These are phyloP conservation scores for Colletotrichum tropicale DNA, from an alignment of 2,329 filamentous ascomycete species.

Conservation along the genomic window DNA sequence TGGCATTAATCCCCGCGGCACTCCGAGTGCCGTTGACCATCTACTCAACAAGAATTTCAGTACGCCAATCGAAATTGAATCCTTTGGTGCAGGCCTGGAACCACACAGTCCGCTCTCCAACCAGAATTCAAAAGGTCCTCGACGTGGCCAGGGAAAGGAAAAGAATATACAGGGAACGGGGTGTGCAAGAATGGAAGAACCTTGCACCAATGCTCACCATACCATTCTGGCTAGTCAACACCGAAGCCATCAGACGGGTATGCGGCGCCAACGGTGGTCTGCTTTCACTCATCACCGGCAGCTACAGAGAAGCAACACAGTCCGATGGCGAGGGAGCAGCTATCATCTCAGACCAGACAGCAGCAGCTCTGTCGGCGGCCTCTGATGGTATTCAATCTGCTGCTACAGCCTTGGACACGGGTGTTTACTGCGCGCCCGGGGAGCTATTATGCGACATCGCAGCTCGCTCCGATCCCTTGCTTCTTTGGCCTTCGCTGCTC, in stretches of 20 bases:
- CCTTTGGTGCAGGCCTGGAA: conserved; percentile 37
- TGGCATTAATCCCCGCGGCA: conserved; percentile 48
- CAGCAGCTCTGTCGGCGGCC: not conserved
- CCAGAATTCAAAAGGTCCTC: not conserved
- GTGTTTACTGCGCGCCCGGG: conserved; percentile 53
- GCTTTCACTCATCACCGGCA: conserved; percentile 22
- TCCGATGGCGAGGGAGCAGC: not conserved
- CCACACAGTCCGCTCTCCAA: not conserved
- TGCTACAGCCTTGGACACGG: conserved; percentile 31
- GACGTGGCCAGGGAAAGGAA: not conserved
- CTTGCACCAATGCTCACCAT: conserved; percentile 43
- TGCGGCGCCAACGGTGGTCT: conserved; percentile 43
- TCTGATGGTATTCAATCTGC: conserved; percentile 25
- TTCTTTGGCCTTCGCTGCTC: conserved; percentile 42
- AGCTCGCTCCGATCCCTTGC: conserved; percentile 52
- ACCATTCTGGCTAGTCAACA: conserved; percentile 53
- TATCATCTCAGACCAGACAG: not conserved
- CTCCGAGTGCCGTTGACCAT: conserved; percentile 51
- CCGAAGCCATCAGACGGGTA: conserved; percentile 56
- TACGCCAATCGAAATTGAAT: conserved; percentile 17
- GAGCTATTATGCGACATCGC: conserved; percentile 63
- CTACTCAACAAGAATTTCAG: conserved; percentile 33
- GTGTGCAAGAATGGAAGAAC: conserved; percentile 53
- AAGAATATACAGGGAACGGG: conserved; percentile 41
- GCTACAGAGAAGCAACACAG: not conserved